Evolutionary conservation across 176 grass and related monocot species (phyloP).

Genomic region (Carex kokanica): DNA sequence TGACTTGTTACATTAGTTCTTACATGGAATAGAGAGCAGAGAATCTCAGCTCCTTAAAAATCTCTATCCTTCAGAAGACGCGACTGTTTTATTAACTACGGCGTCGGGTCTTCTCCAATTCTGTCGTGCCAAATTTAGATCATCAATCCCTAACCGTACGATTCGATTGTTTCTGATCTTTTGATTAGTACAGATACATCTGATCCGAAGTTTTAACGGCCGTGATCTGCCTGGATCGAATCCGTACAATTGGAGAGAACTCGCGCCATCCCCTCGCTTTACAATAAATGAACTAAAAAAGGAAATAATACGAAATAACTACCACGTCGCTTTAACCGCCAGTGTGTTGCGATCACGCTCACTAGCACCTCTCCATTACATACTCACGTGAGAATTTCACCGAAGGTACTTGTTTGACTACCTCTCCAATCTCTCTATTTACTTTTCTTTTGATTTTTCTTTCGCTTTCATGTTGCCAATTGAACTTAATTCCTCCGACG

Average conservation of each 20-base stretch:
- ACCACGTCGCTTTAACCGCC: slow-evolving; percentile 6
- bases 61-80: background rate
- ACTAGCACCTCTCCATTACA: slow-evolving; percentile 14
- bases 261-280: background rate
- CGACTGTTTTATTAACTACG: background rate
- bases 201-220: background rate
- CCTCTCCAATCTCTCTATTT: background rate
- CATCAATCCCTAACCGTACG: background rate
- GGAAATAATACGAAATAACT: background rate
- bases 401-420: background rate
- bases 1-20: background rate
- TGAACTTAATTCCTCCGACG: background rate
- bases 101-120: background rate
- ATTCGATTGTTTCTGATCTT: background rate
- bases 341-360: background rate
- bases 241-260: background rate
- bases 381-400: slow-evolving; percentile 18
- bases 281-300: background rate
- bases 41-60: background rate
- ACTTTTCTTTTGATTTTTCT: background rate
- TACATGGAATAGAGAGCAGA: background rate
- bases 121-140: background rate
- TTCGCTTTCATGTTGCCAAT: background rate
- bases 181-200: no score
- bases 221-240: background rate